These are phyloP conservation scores for Artemisia annua DNA, from an alignment of 129 eudicot species.

Conservation along the genomic window DNA sequence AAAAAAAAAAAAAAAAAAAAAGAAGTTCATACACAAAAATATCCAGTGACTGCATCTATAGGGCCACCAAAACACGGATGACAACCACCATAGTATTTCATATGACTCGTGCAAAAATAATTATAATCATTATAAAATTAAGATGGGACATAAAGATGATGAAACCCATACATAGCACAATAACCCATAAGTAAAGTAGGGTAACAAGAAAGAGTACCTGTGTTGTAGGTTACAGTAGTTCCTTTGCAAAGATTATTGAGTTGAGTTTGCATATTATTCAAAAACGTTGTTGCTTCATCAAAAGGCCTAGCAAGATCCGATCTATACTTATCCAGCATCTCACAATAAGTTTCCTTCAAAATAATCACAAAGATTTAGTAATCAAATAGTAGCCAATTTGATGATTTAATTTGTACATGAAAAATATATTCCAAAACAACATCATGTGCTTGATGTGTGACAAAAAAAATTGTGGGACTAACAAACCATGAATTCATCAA, in stretches of 20 bases:
- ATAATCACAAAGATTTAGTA: not conserved
- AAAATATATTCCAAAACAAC: too few species aligned
- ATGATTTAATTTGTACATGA: too few species aligned
- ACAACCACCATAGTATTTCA: too few species aligned
- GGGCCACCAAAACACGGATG: too few species aligned
- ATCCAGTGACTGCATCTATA: too few species aligned
- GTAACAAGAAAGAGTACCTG: slow-evolving; percentile 24
- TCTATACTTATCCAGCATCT: slow-evolving; percentile 48
- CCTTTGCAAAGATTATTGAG: slow-evolving; percentile 52
- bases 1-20: too few species aligned
- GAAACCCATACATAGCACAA: slow-evolving; percentile 20
- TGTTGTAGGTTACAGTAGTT: slow-evolving; percentile 33
- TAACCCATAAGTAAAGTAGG: slow-evolving; percentile 21
- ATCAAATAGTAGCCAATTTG: too few species aligned
- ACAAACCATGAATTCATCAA: slow-evolving; percentile 55
- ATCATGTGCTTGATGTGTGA: too few species aligned
- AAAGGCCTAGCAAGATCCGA: slow-evolving; percentile 56
- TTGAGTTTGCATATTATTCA: slow-evolving; percentile 52
- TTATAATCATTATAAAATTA: not conserved
- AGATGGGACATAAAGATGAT: slow-evolving; percentile 31
- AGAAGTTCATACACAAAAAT: too few species aligned
- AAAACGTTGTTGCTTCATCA: slow-evolving; percentile 52
- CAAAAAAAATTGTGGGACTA: too few species aligned
- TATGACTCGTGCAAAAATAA: too few species aligned
- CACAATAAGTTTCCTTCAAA: slow-evolving; percentile 54